Conservation (phyloP, 345 rosid species). For the Gossypium stocksii region DNA sequence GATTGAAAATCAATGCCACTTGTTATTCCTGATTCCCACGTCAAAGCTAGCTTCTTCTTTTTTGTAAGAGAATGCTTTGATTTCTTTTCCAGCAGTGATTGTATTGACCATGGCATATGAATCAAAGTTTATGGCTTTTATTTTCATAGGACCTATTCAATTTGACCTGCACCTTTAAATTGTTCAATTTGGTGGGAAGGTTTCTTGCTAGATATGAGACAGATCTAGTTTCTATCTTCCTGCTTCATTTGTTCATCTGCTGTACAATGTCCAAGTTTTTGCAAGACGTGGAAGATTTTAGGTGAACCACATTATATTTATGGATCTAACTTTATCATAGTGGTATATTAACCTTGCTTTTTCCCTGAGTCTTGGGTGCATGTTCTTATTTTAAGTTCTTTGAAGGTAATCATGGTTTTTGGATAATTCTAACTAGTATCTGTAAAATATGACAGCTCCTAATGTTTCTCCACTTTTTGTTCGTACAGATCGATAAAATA, state of each 20-base stretch:
- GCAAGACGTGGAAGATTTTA: neutral
- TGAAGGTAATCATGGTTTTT: neutral
- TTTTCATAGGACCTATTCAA: neutral
- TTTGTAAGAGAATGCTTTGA: neutral
- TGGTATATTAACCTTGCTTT: neutral
- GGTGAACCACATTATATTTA: neutral
- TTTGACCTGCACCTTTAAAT: neutral
- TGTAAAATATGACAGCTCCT: neutral
- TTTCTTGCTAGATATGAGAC: neutral
- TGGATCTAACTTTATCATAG: neutral
- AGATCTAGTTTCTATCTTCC: neutral
- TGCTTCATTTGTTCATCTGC: neutral
- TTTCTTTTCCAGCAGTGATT: neutral
- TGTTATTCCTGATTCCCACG: neutral
- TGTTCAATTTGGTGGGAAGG: neutral
- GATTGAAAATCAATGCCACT: neutral
- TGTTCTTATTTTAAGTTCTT: neutral
- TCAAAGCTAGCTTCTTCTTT: neutral
- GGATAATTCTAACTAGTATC: neutral
- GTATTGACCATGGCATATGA: neutral
- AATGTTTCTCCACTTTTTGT: slow-evolving; percentile 8
- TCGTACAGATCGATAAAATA: slow-evolving; percentile 67
- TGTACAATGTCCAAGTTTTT: neutral
- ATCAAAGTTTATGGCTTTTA: neutral
- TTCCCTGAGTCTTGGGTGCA: neutral